Evolutionary conservation across 495 filamentous ascomycete genomes (phyloP), one percentile per base, ranked within the genome.

Genomic region (Penicillium cinerascens): DNA sequence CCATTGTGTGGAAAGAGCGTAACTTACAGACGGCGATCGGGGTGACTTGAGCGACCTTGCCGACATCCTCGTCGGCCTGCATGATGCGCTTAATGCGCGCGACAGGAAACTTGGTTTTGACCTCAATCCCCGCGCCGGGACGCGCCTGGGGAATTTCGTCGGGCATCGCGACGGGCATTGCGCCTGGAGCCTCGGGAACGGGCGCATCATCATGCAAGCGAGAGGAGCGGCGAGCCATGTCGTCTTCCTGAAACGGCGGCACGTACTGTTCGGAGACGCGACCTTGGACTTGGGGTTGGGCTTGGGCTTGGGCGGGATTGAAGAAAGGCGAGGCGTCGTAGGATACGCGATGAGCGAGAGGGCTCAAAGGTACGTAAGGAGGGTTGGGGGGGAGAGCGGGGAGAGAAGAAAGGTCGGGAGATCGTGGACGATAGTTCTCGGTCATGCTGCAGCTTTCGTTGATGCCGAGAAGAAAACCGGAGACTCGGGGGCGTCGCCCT

Each of bases 1-100:
- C n/a, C n/a, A n/a, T 18, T 38, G 7, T 49, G 35, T 22, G 18
- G 8, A 47, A 29, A 53, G 38, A 3, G n/a, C 8, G 16, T 9
- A 9, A 84, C 82, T 52, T 81, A 85, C 91, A 90, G 45, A 97
- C 92, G 42, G 88, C 91, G 60, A 95, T 91, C 2, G 92, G 92
- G 5, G 92, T 95, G 20, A 96, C 92, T 71, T 97, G 95, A 7
- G 93, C 91, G 3, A 99, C 95, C 73, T 99, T 99, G 37, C 93
- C 93, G 2, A 99, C 92, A 71, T 99, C 93, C 63, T 99, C 93
- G 64, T 99, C 93, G 6, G 93, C 93, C 70, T 99, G 93, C 93
- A 99, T 97, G 55, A 99, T 97, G 46, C 93, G 87, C 81, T 99
- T 99, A 69, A 97, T 99, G 44, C 93, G 83, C 51, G 93, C 93